phyloP scores from a whole-genome alignment of 495 filamentous ascomycete species.

The Lepraria neglecta region DNA sequence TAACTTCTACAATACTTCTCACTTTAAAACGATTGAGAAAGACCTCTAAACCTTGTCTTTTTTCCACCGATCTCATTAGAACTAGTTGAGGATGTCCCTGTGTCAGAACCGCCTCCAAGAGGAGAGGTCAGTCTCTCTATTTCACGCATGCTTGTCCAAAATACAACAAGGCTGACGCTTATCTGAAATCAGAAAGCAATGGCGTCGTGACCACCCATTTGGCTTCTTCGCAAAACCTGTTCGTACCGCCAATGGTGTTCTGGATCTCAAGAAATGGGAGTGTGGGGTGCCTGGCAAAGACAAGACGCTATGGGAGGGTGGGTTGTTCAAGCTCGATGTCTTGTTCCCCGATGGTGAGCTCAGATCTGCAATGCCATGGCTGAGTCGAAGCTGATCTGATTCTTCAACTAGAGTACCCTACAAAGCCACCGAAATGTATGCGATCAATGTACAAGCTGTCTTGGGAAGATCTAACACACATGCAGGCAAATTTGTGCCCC shows the following conservation, averaged over 20 bases:
- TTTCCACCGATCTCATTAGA: not conserved
- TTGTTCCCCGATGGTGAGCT: conserved; percentile 88
- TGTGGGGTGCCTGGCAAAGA: conserved; percentile 94
- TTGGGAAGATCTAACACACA: not conserved
- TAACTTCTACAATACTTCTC: not conserved
- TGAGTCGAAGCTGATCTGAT: not conserved
- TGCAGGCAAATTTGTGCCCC: conserved; percentile 90
- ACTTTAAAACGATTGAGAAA: not conserved
- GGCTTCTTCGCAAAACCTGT: conserved; percentile 91
- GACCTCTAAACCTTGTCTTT: not conserved
- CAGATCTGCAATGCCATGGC: not conserved
- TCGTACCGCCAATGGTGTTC: conserved; percentile 67
- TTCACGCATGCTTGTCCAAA: not conserved
- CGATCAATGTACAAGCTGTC: not conserved
- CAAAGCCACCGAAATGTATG: conserved; percentile 96
- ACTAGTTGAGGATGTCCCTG: conserved; percentile 61
- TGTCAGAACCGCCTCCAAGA: conserved; percentile 85
- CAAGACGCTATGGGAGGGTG: conserved; percentile 94
- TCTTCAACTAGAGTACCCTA: conserved; percentile 77
- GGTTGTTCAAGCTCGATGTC: conserved; percentile 87
- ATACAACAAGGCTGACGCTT: not conserved
- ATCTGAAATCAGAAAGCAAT: conserved; percentile 66
- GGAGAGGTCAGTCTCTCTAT: conserved; percentile 59
- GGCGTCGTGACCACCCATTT: conserved; percentile 94
- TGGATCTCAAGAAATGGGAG: conserved; percentile 94